Evolutionary conservation across 2,329 filamentous ascomycete species (phyloP), one percentile per base, ranked within the genome.

Genomic region (Monosporascus sp.): DNA sequence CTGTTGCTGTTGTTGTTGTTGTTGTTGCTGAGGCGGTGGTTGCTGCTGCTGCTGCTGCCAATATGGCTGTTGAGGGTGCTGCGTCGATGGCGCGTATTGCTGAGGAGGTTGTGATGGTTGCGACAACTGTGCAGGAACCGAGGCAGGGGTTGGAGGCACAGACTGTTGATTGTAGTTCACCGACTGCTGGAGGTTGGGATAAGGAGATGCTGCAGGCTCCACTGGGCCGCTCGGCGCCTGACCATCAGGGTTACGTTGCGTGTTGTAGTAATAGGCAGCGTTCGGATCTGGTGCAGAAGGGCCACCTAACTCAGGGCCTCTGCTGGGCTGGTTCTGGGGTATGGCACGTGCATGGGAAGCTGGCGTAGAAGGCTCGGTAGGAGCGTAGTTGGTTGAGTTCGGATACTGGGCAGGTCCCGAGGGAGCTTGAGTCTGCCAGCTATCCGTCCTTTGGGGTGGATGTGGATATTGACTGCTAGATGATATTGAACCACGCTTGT

Each of bases 241-340:
- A 43, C 64, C 70, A 35, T 69, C 67, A 38, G 67, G 65, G 40
- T 54, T 63, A 40, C 59, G 65, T 55, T 62, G 70, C 49, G 72
- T 69, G 53, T 70, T 68, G 58, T 81, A 83, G 66, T 87, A 88
- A 61, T 81, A 86, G 9, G 77, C 76, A 11, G 78, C 74, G 54
- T 75, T 80, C 1, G 80, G 74, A 54, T 87, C 83, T 17, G 74
- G 49, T 62, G 67, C n/a, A 61, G 69, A 50, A 68, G 72, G 44
- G 57, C 58, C 57, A 37, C 68, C 65, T 35, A 68, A 63, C 41
- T 68, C 66, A 22, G 50, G 52, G n/a, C 61, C 63, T 64, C 56
- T 62, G 55, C 57, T 64, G 53, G 58, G 58, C 37, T 60, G 68
- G 20, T 63, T 60, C 63, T 68, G 60, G 50, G 56, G 64, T 37